These are phyloP conservation scores for Fragaria vesca DNA, from an alignment of 306 rosid genomes.

Conservation along the genomic window DNA sequence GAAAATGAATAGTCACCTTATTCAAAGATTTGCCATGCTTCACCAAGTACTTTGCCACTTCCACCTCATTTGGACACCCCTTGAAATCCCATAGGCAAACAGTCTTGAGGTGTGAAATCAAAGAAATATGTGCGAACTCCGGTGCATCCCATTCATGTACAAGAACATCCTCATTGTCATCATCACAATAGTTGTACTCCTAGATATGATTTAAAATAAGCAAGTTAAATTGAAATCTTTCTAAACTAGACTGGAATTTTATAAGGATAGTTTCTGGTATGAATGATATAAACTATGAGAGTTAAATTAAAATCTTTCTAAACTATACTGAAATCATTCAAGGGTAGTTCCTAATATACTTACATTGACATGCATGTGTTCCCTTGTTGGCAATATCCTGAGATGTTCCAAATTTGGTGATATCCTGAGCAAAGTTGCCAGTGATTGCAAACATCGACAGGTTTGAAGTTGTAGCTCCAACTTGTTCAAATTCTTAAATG, in stretches of 20 bases:
- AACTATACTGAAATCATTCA: neutral
- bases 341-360: neutral
- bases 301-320: neutral
- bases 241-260: too few relatives aligned
- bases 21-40: neutral
- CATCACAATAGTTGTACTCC: neutral
- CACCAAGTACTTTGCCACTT: too few relatives aligned
- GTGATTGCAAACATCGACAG: neutral
- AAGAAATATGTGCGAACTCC: neutral
- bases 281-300: neutral
- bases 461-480: neutral
- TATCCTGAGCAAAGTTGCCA: conserved; percentile 3
- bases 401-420: neutral
- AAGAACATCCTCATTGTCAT: neutral
- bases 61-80: too few relatives aligned
- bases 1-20: neutral
- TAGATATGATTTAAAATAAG: neutral
- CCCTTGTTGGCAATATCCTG: neutral
- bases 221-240: neutral
- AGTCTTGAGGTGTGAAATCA: neutral
- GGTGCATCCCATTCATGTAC: neutral
- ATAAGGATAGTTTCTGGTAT: too few relatives aligned
- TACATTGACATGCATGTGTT: neutral
- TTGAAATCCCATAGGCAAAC: too few relatives aligned
- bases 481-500: neutral